phyloP scores from a whole-genome alignment of 169 alveolate species.

The Cryptosporidium felis region DNA sequence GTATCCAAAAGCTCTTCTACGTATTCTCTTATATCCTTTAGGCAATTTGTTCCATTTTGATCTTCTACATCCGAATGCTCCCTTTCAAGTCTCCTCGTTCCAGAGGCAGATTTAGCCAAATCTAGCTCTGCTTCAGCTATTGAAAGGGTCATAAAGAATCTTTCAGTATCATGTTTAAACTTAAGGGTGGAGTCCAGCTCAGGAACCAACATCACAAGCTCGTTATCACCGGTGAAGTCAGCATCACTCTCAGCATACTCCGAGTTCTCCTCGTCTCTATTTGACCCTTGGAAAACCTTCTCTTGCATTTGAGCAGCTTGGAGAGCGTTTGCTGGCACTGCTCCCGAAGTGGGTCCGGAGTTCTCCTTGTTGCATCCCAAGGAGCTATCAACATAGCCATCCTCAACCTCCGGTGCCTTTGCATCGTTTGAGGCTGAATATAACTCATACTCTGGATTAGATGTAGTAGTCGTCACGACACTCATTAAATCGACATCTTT shows the following conservation, averaged over 20 bases:
- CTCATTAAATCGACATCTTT: constrained; percentile 41
- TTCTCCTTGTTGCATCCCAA: constrained; percentile 3
- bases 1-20: constrained; percentile 67
- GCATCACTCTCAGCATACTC: not conserved
- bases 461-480: constrained; percentile 60
- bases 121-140: constrained; percentile 64
- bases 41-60: constrained; percentile 32
- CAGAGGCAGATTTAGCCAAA: constrained; percentile 21
- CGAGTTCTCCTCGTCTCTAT: not conserved
- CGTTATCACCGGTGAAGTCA: not conserved
- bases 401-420: not conserved
- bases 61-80: not conserved
- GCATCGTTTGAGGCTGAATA: constrained; percentile 38
- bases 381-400: not conserved
- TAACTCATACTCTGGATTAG: constrained; percentile 21
- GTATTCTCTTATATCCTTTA: constrained; percentile 34
- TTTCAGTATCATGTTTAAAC: constrained; percentile 54
- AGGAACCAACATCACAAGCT: constrained; percentile 51
- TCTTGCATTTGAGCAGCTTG: too few species aligned
- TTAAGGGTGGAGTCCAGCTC: constrained; percentile 60
- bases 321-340: not conserved
- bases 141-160: constrained; percentile 62
- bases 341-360: not conserved
- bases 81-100: constrained; percentile 1
- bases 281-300: not conserved